A percentile compares a stretch with the other conserved stretches of the same genome.
Conservation (phyloP, 163 green algal species). For the Picocystis sp. region DNA sequence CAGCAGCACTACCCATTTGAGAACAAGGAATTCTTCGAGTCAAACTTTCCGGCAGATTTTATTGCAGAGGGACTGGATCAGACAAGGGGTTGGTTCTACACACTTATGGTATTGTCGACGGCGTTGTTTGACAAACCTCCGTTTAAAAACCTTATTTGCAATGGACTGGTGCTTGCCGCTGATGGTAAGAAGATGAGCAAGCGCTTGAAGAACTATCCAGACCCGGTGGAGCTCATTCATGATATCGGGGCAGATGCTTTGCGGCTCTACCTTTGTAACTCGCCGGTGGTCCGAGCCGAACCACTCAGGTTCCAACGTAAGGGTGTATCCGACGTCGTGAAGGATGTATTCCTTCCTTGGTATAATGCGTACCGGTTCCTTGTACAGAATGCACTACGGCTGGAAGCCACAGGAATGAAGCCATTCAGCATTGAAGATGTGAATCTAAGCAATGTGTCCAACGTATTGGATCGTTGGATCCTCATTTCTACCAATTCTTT, state of each 20-base stretch:
- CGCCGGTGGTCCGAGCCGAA: conserved; percentile 51
- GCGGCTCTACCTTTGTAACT: conserved; percentile 97
- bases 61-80: conserved; percentile 92
- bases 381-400: conserved; percentile 60
- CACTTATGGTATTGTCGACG: conserved; percentile 98
- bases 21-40: conserved; percentile 88
- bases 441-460: conserved; percentile 37
- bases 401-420: conserved; percentile 34
- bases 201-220: conserved; percentile 96
- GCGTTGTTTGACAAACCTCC: conserved; percentile 92
- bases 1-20: conserved; percentile 98
- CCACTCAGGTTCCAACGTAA: conserved; percentile 16
- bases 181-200: conserved; percentile 99
- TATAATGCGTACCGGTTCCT: conserved; percentile 95
- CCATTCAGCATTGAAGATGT: conserved; percentile 18
- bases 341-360: conserved; percentile 97
- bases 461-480: conserved; percentile 93
- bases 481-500: conserved; percentile 51
- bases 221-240: conserved; percentile 64
- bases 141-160: conserved; percentile 99
- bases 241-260: conserved; percentile 87
- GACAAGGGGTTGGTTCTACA: conserved; percentile 98
- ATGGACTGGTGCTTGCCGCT: conserved; percentile 87
- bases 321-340: conserved; percentile 83
- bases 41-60: conserved; percentile 93